Percentiles rank a stretch among this genome's conserved stretches.
phyloP scores from a whole-genome alignment of 2,329 filamentous ascomycete genomes.

The Hymenotorrendiella dingleyae region DNA sequence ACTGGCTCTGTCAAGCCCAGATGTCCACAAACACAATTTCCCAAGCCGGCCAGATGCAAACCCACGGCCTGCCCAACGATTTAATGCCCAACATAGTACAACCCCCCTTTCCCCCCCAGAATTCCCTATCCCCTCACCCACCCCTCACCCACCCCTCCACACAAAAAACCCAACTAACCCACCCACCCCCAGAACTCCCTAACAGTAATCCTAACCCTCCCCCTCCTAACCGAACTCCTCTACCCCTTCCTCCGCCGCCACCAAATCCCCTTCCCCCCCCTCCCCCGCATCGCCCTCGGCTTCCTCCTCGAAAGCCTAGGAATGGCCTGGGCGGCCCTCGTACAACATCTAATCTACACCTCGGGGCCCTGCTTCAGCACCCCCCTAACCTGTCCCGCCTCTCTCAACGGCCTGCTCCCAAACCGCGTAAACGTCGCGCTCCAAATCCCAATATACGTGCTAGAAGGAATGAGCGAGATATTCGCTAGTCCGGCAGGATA shows the following conservation, averaged over 20 bases:
- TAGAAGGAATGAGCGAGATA: neutral
- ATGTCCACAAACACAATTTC: neutral
- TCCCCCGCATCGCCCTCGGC: neutral
- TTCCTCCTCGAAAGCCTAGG: neutral
- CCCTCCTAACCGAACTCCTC: neutral
- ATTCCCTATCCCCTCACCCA: no score
- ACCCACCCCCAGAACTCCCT: no score
- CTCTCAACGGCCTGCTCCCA: neutral
- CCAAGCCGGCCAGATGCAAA: neutral
- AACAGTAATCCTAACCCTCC: neutral
- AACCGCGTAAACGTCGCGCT: neutral
- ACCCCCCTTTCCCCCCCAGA: no score
- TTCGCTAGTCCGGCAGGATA: neutral
- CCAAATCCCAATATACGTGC: neutral
- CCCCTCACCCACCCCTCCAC: no score
- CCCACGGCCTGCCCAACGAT: neutral
- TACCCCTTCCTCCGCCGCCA: neutral
- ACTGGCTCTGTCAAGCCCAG: neutral
- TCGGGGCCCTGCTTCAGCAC: neutral
- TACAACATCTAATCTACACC: neutral
- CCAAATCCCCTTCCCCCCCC: neutral
- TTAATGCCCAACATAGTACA: neutral
- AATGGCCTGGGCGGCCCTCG: neutral
- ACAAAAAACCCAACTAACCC: no score
- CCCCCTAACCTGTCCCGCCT: neutral